Percentiles rank a stretch among this genome's conserved stretches.
Conservation (phyloP, 2,329 filamentous ascomycete genomes). For the Colletotrichum sp. region DNA sequence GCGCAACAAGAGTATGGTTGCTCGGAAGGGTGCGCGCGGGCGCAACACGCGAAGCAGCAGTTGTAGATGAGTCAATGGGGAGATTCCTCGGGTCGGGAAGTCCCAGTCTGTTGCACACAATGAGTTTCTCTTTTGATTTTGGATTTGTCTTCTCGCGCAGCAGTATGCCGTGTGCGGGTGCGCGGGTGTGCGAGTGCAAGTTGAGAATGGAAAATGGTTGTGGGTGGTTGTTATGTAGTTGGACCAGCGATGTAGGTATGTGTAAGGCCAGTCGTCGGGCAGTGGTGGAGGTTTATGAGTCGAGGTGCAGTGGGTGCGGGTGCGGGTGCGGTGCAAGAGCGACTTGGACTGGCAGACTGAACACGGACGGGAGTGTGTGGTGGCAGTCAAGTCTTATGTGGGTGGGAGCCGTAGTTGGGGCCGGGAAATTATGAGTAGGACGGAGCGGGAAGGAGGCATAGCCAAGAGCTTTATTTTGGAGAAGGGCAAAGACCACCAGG, state of each 20-base stretch:
- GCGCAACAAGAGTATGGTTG: slow-evolving; percentile 5
- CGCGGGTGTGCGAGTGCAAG: background rate
- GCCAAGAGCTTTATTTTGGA: slow-evolving; percentile 23
- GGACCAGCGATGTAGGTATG: background rate
- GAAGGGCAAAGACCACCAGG: slow-evolving; percentile 16
- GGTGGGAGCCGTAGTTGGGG: slow-evolving; percentile 19
- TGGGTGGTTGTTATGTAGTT: slow-evolving; percentile 5
- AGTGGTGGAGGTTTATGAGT: background rate
- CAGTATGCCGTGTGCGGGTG: background rate
- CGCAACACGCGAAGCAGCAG: slow-evolving; percentile 15
- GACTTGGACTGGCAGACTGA: slow-evolving; percentile 2
- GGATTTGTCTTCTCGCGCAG: background rate
- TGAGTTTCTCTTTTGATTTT: background rate
- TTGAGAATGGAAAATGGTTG: background rate
- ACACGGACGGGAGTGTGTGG: slow-evolving; percentile 2
- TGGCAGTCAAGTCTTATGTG: slow-evolving; percentile 23
- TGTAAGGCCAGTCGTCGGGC: background rate
- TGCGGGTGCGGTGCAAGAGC: background rate
- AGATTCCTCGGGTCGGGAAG: background rate
- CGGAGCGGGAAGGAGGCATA: slow-evolving; percentile 21
- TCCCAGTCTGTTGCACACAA: background rate
- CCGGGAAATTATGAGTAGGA: slow-evolving; percentile 21
- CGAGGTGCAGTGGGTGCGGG: background rate
- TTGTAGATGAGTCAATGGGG: slow-evolving; percentile 16
- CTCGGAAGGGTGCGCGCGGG: slow-evolving; percentile 2